A percentile compares a stretch with the other conserved stretches of the same genome.
Conservation (phyloP, 23 red algal genomes). For the Gracilaria gracilis region DNA sequence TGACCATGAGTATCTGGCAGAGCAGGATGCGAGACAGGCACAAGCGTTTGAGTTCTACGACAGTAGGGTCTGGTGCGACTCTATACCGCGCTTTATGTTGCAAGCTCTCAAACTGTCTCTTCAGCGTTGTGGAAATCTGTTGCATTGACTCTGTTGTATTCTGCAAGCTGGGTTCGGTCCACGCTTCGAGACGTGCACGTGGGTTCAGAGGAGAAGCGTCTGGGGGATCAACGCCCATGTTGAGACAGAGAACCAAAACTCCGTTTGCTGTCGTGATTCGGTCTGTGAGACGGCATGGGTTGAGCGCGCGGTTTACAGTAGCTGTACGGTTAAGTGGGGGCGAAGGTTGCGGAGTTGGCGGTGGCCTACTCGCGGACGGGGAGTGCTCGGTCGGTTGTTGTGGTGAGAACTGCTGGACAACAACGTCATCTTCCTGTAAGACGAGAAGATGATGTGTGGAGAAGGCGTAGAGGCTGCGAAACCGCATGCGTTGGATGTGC, state of each 20-base stretch:
- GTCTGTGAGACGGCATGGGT: conserved; percentile 90
- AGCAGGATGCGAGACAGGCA: conserved; percentile 85
- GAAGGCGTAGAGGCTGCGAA: neutral
- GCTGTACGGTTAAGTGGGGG: neutral
- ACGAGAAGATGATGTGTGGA: conserved; percentile 17
- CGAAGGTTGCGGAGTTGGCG: neutral
- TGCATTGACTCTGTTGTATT: conserved; percentile 61
- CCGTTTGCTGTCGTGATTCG: conserved; percentile 84
- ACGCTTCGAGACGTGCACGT: conserved; percentile 90
- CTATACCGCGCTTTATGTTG: conserved; percentile 67
- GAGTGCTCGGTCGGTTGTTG: neutral
- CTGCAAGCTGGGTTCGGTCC: conserved; percentile 88
- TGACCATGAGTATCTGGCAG: conserved; percentile 85
- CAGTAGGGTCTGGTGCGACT: conserved; percentile 80
- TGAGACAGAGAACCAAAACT: conserved; percentile 93
- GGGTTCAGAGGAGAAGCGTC: conserved; percentile 83
- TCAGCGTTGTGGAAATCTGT: conserved; percentile 30
- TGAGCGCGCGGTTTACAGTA: neutral
- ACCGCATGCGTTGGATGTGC: neutral
- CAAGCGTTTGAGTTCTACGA: conserved; percentile 79
- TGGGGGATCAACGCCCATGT: conserved; percentile 97
- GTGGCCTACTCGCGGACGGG: neutral
- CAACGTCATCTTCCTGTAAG: conserved; percentile 30
- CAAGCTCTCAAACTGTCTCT: conserved; percentile 76
- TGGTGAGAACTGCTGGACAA: neutral